Percentiles rank a stretch among this genome's conserved stretches.
These are phyloP conservation scores for Cadophora malorum DNA, from an alignment of 2,329 filamentous ascomycete species.

Conservation along the genomic window DNA sequence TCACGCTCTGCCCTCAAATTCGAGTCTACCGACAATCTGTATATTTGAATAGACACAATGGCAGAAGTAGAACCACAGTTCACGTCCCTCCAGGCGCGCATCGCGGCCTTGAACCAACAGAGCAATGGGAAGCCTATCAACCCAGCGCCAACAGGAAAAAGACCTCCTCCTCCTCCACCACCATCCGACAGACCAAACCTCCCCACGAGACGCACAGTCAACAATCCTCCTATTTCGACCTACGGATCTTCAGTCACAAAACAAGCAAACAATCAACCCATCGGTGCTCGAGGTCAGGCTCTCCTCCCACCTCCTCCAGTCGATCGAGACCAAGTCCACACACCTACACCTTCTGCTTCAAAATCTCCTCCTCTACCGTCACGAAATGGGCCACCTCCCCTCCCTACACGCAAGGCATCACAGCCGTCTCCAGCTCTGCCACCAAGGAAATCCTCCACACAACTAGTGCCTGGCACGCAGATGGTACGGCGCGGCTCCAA, in stretches of 20 bases:
- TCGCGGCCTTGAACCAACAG: constrained; percentile 63
- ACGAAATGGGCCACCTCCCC: constrained; percentile 38
- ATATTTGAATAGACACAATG: constrained; percentile 50
- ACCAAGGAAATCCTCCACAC: constrained; percentile 54
- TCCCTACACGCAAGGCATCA: constrained; percentile 45
- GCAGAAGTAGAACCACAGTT: constrained; percentile 67
- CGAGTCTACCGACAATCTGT: neutral
- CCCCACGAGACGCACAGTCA: constrained; percentile 47
- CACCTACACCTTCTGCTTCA: constrained; percentile 17
- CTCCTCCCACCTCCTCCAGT: constrained; percentile 43
- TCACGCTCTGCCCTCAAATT: neutral
- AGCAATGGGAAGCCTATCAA: constrained; percentile 33
- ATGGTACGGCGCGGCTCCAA: constrained; percentile 58
- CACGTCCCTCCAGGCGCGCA: constrained; percentile 65
- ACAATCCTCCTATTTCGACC: constrained; percentile 45
- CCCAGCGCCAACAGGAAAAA: constrained; percentile 52
- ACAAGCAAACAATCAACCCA: constrained; percentile 40
- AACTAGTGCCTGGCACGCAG: constrained; percentile 45
- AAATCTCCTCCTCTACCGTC: constrained; percentile 38
- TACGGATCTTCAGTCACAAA: constrained; percentile 40
- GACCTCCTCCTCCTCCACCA: constrained; percentile 63
- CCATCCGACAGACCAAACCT: constrained; percentile 50
- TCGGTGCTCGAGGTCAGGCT: constrained; percentile 31
- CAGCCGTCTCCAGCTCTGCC: constrained; percentile 56
- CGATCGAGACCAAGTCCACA: constrained; percentile 36